Conservation (phyloP, 2,329 filamentous ascomycete species). For the Emmonsia crescens region DNA sequence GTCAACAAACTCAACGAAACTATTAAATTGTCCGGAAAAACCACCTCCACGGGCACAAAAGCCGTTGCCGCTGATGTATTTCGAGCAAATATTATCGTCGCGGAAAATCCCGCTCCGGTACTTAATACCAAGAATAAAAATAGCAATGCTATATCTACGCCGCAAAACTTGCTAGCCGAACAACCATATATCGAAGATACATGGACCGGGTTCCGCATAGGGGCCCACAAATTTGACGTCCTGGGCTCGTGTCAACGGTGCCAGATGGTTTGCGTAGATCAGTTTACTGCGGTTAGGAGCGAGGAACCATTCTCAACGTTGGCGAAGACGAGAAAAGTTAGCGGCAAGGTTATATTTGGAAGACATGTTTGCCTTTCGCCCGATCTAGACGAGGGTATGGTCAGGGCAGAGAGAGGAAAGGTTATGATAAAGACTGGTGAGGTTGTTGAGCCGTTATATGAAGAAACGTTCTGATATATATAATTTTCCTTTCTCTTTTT, state of each 20-base stretch:
- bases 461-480: neutral
- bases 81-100: slow-evolving; percentile 76
- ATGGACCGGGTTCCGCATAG: slow-evolving; percentile 62
- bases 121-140: slow-evolving; percentile 4
- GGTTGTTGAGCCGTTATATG: slow-evolving; percentile 24
- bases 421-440: slow-evolving; percentile 32
- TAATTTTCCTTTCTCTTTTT: neutral
- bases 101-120: slow-evolving; percentile 35
- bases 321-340: slow-evolving; percentile 71
- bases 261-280: slow-evolving; percentile 93
- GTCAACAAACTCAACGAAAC: slow-evolving; percentile 64
- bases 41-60: slow-evolving; percentile 38
- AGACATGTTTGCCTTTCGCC: slow-evolving; percentile 51
- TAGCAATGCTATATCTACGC: slow-evolving; percentile 5
- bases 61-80: slow-evolving; percentile 65
- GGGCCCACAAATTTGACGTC: slow-evolving; percentile 43
- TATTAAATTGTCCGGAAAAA: slow-evolving; percentile 50
- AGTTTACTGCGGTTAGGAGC: slow-evolving; percentile 63
- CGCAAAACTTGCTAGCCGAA: slow-evolving; percentile 32
- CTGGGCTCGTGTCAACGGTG: slow-evolving; percentile 79
- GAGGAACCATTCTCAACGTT: slow-evolving; percentile 84
- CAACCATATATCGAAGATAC: slow-evolving; percentile 67
- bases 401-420: neutral
- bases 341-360: slow-evolving; percentile 83
- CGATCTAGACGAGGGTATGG: neutral